These are phyloP conservation scores for Annona cherimola DNA, from an alignment of 164 flowering plant species.

Conservation along the genomic window DNA sequence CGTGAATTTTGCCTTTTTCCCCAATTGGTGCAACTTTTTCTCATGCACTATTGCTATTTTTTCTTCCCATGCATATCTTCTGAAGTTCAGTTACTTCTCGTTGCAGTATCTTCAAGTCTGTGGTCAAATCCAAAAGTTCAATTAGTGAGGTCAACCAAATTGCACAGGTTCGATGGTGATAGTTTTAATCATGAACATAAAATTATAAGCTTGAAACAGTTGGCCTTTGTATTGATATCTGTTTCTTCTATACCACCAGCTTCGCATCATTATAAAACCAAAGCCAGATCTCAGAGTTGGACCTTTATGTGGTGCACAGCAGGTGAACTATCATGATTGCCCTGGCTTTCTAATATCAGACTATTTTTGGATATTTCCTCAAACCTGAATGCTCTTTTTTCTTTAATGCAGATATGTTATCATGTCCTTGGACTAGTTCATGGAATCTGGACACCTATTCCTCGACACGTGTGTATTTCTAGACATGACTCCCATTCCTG, in stretches of 20 bases:
- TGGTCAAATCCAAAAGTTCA: constrained; percentile 68
- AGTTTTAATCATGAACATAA: background rate
- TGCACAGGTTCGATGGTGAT: constrained; percentile 67
- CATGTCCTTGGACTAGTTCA: constrained; percentile 98
- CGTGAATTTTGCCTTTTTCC: no score
- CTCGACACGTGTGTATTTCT: constrained; percentile 66
- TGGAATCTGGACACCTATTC: constrained; percentile 94
- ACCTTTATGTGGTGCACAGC: constrained; percentile 83
- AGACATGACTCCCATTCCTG: background rate
- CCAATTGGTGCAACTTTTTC: no score
- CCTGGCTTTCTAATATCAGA: background rate
- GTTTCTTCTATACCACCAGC: constrained; percentile 37
- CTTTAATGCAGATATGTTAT: constrained; percentile 73
- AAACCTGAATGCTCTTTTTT: constrained; percentile 4
- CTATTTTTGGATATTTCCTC: background rate
- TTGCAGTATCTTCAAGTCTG: constrained; percentile 75
- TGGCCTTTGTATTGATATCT: constrained; percentile 3
- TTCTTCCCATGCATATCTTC: background rate
- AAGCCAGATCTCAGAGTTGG: constrained; percentile 73
- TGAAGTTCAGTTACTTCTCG: background rate
- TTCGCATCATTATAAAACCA: constrained; percentile 83
- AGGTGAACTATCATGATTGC: constrained; percentile 37
- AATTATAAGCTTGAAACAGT: background rate
- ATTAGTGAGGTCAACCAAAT: constrained; percentile 89
- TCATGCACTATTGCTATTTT: background rate